A percentile compares a stretch with the other conserved stretches of the same genome.
Conservation (phyloP, 768 basidiomycete genomes). For the Phylloporus sp. region DNA sequence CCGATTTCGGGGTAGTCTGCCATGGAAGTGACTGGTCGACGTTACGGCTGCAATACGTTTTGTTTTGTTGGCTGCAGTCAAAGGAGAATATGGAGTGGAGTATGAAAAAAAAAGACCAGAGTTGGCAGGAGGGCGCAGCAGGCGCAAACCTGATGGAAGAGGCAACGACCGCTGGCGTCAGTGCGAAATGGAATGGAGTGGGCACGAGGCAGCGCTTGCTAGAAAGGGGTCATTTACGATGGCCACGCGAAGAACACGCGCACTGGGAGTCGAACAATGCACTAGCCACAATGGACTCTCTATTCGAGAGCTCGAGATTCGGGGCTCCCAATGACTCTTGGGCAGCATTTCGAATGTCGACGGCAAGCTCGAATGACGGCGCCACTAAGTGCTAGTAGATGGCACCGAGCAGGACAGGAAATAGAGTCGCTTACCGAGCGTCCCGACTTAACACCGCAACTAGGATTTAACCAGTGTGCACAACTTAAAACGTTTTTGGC, state of each 20-base stretch:
- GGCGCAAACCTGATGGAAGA: constrained; percentile 22
- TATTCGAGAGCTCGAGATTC: too few species aligned
- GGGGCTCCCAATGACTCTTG: too few species aligned
- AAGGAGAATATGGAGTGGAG: neutral
- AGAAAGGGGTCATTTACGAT: constrained; percentile 22
- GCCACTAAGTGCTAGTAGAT: too few species aligned
- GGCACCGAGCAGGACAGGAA: too few species aligned
- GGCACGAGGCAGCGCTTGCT: constrained; percentile 31
- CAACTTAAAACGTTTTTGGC: too few species aligned
- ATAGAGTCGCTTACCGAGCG: too few species aligned
- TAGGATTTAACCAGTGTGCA: too few species aligned
- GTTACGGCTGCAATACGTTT: neutral
- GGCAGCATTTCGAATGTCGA: too few species aligned
- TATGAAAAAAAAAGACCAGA: neutral
- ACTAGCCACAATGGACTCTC: too few species aligned
- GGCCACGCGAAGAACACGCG: constrained; percentile 14
- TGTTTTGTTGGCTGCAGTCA: neutral
- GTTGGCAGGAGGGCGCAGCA: constrained; percentile 18
- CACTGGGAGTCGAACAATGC: too few species aligned
- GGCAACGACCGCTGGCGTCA: constrained; percentile 14
- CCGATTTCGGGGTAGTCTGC: constrained; percentile 21
- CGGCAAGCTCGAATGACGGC: too few species aligned
- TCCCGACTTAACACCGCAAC: too few species aligned
- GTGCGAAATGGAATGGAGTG: constrained; percentile 16
- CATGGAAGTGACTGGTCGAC: constrained; percentile 14